A percentile compares a stretch with the other conserved stretches of the same genome.
Conservation (phyloP, 345 rosid species). For the Bruguiera parviflora region DNA sequence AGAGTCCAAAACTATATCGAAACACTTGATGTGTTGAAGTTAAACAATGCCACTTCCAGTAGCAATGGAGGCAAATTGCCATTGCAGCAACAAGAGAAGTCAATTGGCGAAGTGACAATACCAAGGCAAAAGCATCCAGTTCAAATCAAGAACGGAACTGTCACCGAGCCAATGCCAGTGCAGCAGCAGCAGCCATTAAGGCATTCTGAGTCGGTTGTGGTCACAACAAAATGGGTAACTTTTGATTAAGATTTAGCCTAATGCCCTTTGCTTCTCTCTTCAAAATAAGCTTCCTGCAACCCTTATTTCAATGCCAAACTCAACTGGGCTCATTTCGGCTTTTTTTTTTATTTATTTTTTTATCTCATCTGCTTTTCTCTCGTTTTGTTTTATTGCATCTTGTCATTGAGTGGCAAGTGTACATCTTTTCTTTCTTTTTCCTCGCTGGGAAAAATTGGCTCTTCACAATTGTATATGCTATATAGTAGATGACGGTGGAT, state of each 20-base stretch:
- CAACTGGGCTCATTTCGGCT: neutral
- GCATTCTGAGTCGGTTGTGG: conserved; percentile 15
- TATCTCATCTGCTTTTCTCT: too few species aligned
- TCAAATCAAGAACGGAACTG: conserved; percentile 14
- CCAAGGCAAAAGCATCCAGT: neutral
- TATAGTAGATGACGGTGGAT: conserved; percentile 12
- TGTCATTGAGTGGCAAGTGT: neutral
- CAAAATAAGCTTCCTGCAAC: neutral
- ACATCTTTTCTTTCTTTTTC: neutral
- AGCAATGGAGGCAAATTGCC: conserved; percentile 12
- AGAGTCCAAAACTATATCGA: conserved; percentile 25
- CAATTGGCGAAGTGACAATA: neutral
- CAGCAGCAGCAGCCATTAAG: conserved; percentile 9
- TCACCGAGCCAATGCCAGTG: conserved; percentile 10
- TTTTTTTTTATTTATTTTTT: neutral
- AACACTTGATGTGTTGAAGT: conserved; percentile 24
- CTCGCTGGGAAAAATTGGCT: neutral
- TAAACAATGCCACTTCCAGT: neutral
- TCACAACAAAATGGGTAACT: conserved; percentile 31
- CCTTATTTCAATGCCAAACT: neutral
- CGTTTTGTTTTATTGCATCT: neutral
- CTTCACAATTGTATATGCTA: conserved; percentile 21
- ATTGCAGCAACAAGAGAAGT: neutral
- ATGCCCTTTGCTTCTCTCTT: neutral
- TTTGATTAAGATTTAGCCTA: conserved; percentile 16